A percentile compares a stretch with the other conserved stretches of the same genome.
phyloP scores from a whole-genome alignment of 139 green algal species.

The Haematococcus lacustris region DNA sequence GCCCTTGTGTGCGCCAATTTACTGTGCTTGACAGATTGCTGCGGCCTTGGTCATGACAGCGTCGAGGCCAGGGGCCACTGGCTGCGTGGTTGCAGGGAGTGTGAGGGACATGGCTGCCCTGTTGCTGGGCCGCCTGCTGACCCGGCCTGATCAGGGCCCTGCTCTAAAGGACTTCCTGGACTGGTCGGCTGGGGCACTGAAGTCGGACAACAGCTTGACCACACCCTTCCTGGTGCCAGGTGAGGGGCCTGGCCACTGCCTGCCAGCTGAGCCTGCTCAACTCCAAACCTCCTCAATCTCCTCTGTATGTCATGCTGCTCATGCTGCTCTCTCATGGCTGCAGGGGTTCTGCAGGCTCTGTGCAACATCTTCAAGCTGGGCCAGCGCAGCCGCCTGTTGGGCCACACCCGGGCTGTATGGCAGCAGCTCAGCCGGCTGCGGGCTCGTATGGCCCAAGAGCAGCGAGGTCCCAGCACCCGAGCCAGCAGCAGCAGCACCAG shows the following conservation, averaged over 20 bases:
- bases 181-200: constrained; percentile 48
- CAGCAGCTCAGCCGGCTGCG: constrained; percentile 33
- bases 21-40: neutral
- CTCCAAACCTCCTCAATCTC: neutral
- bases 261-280: too few relatives aligned
- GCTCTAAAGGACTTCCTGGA: constrained; percentile 64
- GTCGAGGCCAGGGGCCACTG: neutral
- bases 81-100: constrained; percentile 39
- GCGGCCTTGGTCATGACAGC: too few relatives aligned
- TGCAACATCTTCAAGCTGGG: constrained; percentile 65
- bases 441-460: too few relatives aligned
- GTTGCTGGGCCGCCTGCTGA: constrained; percentile 80
- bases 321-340: neutral
- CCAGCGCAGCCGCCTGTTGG: constrained; percentile 38
- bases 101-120: constrained; percentile 77
- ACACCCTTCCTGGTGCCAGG: constrained; percentile 59
- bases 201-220: constrained; percentile 8
- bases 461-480: neutral
- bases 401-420: constrained; percentile 34
- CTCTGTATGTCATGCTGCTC: neutral
- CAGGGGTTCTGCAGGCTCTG: constrained; percentile 36
- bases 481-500: constrained; percentile 6
- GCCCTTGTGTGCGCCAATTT: too few relatives aligned
- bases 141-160: constrained; percentile 70
- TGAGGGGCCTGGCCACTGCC: too few relatives aligned